Evolutionary conservation across 1,284 basidiomycete species (phyloP).

Genomic region (Trametes pubescens): DNA sequence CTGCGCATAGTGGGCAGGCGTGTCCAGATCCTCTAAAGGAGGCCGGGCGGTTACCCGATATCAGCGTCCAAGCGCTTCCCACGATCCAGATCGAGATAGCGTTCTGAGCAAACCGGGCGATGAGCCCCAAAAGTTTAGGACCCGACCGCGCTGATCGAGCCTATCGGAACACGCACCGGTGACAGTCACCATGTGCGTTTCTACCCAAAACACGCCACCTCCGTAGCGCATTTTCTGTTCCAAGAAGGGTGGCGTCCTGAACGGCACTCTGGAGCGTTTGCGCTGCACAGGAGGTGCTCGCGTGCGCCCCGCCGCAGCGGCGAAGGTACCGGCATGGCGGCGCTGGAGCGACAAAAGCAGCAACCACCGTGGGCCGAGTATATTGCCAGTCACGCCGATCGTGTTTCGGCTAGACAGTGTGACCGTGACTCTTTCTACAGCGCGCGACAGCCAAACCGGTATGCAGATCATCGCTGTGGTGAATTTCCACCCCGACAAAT

Average conservation of each 20-base stretch:
- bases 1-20: neutral
- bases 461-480: conserved; percentile 29
- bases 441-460: conserved; percentile 22
- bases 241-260: neutral
- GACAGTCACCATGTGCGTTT: conserved; percentile 31
- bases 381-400: conserved; percentile 36
- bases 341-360: conserved; percentile 22
- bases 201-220: conserved; percentile 31
- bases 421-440: conserved; percentile 36
- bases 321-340: conserved; percentile 34
- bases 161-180: conserved; percentile 32
- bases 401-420: conserved; percentile 38
- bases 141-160: conserved; percentile 35
- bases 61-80: conserved; percentile 20
- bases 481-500: conserved; percentile 35
- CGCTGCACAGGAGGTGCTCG: conserved; percentile 18
- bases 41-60: conserved; percentile 11
- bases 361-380: conserved; percentile 9
- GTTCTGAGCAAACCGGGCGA: conserved; percentile 39
- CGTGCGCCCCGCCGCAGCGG: conserved; percentile 14
- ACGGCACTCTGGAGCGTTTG: neutral
- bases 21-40: neutral
- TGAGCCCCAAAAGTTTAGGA: conserved; percentile 36
- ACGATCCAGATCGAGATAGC: conserved; percentile 41
- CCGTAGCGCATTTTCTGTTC: conserved; percentile 10